These are phyloP conservation scores for Eimeria necatrix DNA, from an alignment of 169 alveolate genomes.

Conservation along the genomic window DNA sequence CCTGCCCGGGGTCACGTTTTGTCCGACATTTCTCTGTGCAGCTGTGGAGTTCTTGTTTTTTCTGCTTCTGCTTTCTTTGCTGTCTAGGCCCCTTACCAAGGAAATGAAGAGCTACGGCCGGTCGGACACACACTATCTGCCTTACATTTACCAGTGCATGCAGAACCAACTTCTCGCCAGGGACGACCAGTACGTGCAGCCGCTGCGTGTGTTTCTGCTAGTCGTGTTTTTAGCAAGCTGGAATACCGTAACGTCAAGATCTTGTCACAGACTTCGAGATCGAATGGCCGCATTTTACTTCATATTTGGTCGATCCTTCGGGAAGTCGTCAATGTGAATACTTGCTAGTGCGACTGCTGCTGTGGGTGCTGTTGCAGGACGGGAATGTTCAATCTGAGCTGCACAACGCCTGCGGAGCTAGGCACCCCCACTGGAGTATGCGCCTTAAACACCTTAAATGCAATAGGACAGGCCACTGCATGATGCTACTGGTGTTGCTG, in stretches of 20 bases:
- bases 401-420: conserved; percentile 44
- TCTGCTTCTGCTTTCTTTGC: conserved; percentile 22
- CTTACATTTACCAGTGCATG: conserved; percentile 82
- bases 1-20: not conserved
- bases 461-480: not conserved
- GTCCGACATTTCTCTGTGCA: not conserved
- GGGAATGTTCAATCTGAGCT: conserved; percentile 24
- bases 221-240: not conserved
- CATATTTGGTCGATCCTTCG: not conserved
- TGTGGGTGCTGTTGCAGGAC: conserved; percentile 50
- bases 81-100: conserved; percentile 91
- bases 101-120: conserved; percentile 95
- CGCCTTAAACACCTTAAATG: not conserved
- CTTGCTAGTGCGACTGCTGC: conserved; percentile 59
- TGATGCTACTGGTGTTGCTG: not conserved
- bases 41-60: not conserved
- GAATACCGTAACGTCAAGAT: too few species aligned
- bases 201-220: conserved; percentile 37
- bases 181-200: conserved; percentile 51
- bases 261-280: too few species aligned
- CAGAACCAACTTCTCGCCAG: conserved; percentile 65
- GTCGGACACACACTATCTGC: conserved; percentile 95
- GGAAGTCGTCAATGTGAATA: too few species aligned
- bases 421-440: conserved; percentile 59
- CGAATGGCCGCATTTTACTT: not conserved